Percentiles rank a stretch among this genome's conserved stretches.
These are phyloP conservation scores for Asterophora parasitica DNA, from an alignment of 768 basidiomycete genomes.

Conservation along the genomic window DNA sequence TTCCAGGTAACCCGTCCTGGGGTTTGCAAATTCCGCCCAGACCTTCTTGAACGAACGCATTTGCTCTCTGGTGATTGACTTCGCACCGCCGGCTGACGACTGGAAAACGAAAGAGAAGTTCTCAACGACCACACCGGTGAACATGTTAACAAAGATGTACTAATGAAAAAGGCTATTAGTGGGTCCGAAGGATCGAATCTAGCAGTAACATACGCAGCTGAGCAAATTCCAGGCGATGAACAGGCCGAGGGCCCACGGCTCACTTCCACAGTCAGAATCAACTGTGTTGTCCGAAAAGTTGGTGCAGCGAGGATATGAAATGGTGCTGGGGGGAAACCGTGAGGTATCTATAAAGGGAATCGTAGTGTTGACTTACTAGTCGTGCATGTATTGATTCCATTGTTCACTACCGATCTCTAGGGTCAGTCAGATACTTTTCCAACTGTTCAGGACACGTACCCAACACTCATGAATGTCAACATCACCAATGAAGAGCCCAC, in stretches of 20 bases:
- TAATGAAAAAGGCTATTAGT: constrained; percentile 24
- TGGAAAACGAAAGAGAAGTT: constrained; percentile 96
- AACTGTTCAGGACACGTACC: constrained; percentile 44
- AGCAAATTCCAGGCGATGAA: constrained; percentile 95
- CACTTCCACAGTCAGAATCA: constrained; percentile 86
- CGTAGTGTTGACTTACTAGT: constrained; percentile 58
- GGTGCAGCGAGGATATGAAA: constrained; percentile 80
- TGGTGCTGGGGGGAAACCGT: constrained; percentile 43
- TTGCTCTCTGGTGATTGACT: constrained; percentile 80
- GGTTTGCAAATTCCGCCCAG: constrained; percentile 83
- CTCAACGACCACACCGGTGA: constrained; percentile 94
- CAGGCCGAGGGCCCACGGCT: constrained; percentile 74
- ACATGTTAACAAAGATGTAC: constrained; percentile 97
- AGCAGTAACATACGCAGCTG: constrained; percentile 69
- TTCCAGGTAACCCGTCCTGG: constrained; percentile 74
- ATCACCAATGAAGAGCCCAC: constrained; percentile 81
- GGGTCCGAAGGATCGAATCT: background rate
- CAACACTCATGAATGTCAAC: constrained; percentile 89
- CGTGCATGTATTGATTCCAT: constrained; percentile 98
- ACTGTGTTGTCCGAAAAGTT: constrained; percentile 37
- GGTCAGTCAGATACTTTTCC: constrained; percentile 10
- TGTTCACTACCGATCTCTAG: constrained; percentile 57
- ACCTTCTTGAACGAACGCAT: constrained; percentile 94
- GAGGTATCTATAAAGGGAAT: background rate
- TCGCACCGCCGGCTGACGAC: constrained; percentile 73